Evolutionary conservation across 1,284 basidiomycete species (phyloP).

Genomic region (Trichosporon faecale): DNA sequence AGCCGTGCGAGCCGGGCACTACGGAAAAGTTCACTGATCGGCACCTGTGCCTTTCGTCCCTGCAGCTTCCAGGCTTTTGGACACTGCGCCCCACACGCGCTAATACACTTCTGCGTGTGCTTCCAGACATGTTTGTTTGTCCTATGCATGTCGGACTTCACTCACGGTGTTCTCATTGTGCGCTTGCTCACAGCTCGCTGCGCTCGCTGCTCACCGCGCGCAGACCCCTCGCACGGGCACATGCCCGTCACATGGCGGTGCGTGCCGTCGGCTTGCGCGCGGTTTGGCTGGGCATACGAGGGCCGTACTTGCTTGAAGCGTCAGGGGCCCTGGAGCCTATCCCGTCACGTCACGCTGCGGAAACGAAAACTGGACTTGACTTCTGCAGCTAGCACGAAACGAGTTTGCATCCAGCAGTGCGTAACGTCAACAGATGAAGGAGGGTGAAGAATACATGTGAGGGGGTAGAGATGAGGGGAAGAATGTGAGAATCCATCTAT

Average conservation of each 20-base stretch:
- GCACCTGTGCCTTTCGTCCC: too few relatives aligned
- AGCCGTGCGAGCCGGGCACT: too few relatives aligned
- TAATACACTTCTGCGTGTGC: too few relatives aligned
- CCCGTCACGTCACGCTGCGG: neutral
- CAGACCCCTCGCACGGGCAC: neutral
- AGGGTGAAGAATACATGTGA: conserved; percentile 14
- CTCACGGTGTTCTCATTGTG: too few relatives aligned
- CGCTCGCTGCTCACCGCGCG: too few relatives aligned
- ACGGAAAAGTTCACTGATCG: too few relatives aligned
- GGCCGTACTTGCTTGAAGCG: neutral
- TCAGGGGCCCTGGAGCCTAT: neutral
- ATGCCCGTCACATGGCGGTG: neutral
- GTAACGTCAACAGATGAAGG: neutral
- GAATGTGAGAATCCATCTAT: conserved; percentile 9
- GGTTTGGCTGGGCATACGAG: neutral
- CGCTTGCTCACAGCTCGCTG: too few relatives aligned
- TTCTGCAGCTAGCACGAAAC: neutral
- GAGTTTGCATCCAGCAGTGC: conserved; percentile 2
- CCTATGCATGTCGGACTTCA: too few relatives aligned
- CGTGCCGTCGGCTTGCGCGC: neutral
- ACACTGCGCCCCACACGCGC: too few relatives aligned
- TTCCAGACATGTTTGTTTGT: too few relatives aligned
- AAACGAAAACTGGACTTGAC: neutral
- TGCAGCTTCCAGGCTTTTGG: too few relatives aligned
- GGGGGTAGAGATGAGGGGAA: conserved; percentile 6